Percentiles rank a stretch among this genome's conserved stretches.
Conservation (phyloP, 1,284 basidiomycete species). For the Pseudozyma pruni region DNA sequence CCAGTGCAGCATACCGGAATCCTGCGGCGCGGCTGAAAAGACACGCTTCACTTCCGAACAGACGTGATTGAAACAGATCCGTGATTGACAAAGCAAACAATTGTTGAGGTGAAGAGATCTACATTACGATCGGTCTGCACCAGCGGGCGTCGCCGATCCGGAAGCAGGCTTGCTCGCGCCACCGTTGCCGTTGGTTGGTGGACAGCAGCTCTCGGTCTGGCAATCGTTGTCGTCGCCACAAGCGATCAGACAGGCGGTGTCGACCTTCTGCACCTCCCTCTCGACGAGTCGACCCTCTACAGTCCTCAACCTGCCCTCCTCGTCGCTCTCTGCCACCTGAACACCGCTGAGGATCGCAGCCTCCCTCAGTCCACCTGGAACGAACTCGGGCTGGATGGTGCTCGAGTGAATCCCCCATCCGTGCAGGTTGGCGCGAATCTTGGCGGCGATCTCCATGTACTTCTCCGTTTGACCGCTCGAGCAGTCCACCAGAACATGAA, state of each 20-base stretch:
- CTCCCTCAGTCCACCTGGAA: slow-evolving; percentile 60
- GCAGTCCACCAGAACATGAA: slow-evolving; percentile 87
- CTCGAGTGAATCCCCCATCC: slow-evolving; percentile 88
- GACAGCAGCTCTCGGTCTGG: slow-evolving; percentile 59
- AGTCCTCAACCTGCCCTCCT: slow-evolving; percentile 55
- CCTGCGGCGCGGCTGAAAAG: too few species aligned
- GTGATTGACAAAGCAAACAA: too few species aligned
- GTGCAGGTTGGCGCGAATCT: slow-evolving; percentile 86
- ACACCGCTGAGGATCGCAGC: slow-evolving; percentile 60
- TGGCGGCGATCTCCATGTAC: slow-evolving; percentile 88
- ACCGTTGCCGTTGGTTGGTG: slow-evolving; percentile 21
- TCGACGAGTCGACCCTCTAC: slow-evolving; percentile 58
- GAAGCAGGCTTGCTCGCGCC: slow-evolving; percentile 7
- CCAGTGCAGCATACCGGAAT: too few species aligned
- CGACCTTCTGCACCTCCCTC: slow-evolving; percentile 53
- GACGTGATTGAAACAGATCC: too few species aligned
- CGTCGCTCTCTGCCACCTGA: slow-evolving; percentile 53
- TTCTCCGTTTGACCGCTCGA: slow-evolving; percentile 70
- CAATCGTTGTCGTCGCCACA: slow-evolving; percentile 60
- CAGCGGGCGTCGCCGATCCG: slow-evolving; percentile 13
- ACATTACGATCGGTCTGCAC: too few species aligned
- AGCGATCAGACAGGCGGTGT: slow-evolving; percentile 59
- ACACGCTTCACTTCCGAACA: too few species aligned
- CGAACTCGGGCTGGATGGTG: slow-evolving; percentile 68
- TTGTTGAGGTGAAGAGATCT: too few species aligned